These are phyloP conservation scores for Candida sp. DNA, from an alignment of 1,139 yeast species.

Conservation along the genomic window DNA sequence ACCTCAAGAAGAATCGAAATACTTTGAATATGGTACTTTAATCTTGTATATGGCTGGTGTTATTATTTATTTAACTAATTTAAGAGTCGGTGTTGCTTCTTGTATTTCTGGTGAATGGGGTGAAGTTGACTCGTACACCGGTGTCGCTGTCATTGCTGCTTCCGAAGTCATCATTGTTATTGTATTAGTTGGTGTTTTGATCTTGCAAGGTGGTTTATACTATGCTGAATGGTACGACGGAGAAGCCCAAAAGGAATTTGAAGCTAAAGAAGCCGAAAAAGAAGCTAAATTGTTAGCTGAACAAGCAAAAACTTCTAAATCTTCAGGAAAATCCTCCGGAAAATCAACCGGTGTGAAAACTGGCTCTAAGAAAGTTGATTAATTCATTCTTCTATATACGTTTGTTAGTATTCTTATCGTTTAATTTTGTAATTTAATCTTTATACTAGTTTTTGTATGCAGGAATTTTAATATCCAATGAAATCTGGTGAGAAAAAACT, in stretches of 20 bases:
- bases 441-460: constrained; percentile 4
- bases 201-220: constrained; percentile 86
- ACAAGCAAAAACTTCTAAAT: constrained; percentile 12
- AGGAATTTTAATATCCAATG: constrained; percentile 9
- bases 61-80: constrained; percentile 80
- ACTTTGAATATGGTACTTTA: constrained; percentile 87
- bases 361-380: neutral
- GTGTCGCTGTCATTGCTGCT: constrained; percentile 90
- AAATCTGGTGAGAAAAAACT: constrained; percentile 8
- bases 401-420: neutral
- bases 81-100: constrained; percentile 76
- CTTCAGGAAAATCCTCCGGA: constrained; percentile 11
- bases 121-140: constrained; percentile 83
- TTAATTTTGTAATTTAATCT: constrained; percentile 6
- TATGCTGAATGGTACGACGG: constrained; percentile 79
- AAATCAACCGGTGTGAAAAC: constrained; percentile 1
- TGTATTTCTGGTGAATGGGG: constrained; percentile 83
- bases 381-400: constrained; percentile 4
- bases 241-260: constrained; percentile 51
- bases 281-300: constrained; percentile 12
- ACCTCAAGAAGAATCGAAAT: constrained; percentile 78
- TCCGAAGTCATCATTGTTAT: constrained; percentile 75
- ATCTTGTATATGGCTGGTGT: constrained; percentile 67
- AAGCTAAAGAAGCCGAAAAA: constrained; percentile 37
- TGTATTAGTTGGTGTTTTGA: constrained; percentile 70